Base-by-base conservation (phyloP, 257 asterid genomes). In the Knoxia roxburghii region DNA sequence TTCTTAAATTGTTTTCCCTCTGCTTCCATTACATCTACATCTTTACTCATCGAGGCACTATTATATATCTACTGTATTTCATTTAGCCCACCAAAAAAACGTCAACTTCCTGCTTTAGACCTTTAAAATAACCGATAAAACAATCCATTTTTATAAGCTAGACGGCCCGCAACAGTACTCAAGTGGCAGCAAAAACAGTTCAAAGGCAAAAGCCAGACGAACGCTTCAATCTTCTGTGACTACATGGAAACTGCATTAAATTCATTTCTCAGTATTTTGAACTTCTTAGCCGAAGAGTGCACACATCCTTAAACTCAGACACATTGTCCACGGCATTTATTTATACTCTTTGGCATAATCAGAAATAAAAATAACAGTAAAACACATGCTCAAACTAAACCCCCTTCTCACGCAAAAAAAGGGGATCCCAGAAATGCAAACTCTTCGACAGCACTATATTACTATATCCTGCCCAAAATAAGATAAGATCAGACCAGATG, bases 1-100 rank as follows among this genome's bases (percentile, higher is more conserved):
- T 76, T 90, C 80, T 79, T 90, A 37, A 79, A 71, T 74, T 77
- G 90, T 70, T 88, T 77, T 61, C 76, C 79, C 64, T 94, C 99
- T 61, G 75, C 81, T 63, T 90, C 96, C 77, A 80, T 60, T 24
- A 66, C 73, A 20, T 93, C 98, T 55, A 70, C 79, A 69, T 85
- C 96, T 79, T 84, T 90, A 68, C 80, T 73, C 80, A 73, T 61
- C 49, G 71, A 72, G 52, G 61, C 26, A 61, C 68, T 37, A 50
- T 78, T 81, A 52, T 78, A 84, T 61, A 75, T 76, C 69, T 52
- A 12, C 68, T 58, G 60, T 77, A 90, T 52, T 83, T 84, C 41
- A 65, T 27, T 37, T 59, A 61, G 63, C 54, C 73, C 67, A 87
- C 95, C 81, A 69, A 40, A 65, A 48, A 76, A 15, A 68, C 40